Conservation (phyloP, 164 flowering plant species). For the Warburgia ugandensis region DNA sequence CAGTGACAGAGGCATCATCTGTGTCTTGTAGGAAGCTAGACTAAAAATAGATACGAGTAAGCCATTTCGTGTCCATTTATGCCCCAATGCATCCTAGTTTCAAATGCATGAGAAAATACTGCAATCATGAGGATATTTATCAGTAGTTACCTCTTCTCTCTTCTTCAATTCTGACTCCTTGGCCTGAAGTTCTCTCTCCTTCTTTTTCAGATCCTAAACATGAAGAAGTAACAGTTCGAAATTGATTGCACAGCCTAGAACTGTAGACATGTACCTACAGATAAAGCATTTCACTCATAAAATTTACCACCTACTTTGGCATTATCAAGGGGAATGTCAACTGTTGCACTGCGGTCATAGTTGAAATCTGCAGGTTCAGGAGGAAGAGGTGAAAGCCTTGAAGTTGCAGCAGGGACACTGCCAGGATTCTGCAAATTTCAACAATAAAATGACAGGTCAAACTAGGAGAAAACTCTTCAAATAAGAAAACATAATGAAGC, state of each 20-base stretch:
- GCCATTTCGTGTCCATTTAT: too few relatives aligned
- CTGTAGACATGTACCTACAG: too few relatives aligned
- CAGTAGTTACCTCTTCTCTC: slow-evolving; percentile 71
- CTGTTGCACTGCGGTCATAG: slow-evolving; percentile 59
- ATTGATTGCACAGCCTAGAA: too few relatives aligned
- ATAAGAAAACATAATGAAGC: too few relatives aligned
- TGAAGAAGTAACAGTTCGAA: too few relatives aligned
- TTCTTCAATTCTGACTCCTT: slow-evolving; percentile 80
- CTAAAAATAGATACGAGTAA: too few relatives aligned
- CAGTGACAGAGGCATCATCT: too few relatives aligned
- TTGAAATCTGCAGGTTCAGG: slow-evolving; percentile 80
- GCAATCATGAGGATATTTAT: background rate
- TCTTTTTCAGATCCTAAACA: slow-evolving; percentile 67
- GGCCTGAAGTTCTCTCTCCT: slow-evolving; percentile 84
- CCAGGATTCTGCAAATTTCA: slow-evolving; percentile 43
- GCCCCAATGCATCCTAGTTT: background rate
- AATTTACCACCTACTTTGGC: too few relatives aligned
- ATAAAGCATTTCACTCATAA: too few relatives aligned
- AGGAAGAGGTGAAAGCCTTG: slow-evolving; percentile 92
- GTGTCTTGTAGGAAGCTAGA: too few relatives aligned
- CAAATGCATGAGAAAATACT: background rate
- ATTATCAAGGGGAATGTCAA: slow-evolving; percentile 83
- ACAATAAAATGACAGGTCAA: background rate
- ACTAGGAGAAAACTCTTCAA: too few relatives aligned
- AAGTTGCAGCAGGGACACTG: slow-evolving; percentile 53